phyloP scores from a whole-genome alignment of 805 yeast species.

The Yamadazyma philogaea region DNA sequence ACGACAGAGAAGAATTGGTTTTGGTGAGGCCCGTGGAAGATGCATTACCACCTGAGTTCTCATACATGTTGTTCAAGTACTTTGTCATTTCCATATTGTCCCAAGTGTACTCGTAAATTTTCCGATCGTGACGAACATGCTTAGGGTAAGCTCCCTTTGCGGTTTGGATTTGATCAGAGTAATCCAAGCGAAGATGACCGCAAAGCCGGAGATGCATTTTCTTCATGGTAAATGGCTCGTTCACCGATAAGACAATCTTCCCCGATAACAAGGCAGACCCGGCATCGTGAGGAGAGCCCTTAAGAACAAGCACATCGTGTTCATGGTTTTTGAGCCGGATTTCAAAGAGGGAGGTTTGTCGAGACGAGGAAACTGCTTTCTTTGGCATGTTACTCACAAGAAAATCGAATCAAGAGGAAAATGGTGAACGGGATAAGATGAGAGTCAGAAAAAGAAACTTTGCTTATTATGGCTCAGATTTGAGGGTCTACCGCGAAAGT shows the following conservation, averaged over 20 bases:
- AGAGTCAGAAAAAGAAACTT: background rate
- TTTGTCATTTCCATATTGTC: slow-evolving; percentile 58
- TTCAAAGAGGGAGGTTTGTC: slow-evolving; percentile 37
- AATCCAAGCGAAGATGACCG: slow-evolving; percentile 63
- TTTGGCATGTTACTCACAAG: slow-evolving; percentile 11
- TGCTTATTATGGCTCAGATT: background rate
- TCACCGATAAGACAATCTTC: slow-evolving; percentile 67
- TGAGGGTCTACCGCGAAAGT: background rate
- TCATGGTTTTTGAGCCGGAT: slow-evolving; percentile 64
- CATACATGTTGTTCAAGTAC: slow-evolving; percentile 31
- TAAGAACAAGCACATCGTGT: slow-evolving; percentile 73
- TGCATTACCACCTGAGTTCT: slow-evolving; percentile 13
- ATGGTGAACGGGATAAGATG: background rate
- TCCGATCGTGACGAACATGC: slow-evolving; percentile 54
- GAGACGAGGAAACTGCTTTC: slow-evolving; percentile 14
- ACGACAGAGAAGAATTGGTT: slow-evolving; percentile 43
- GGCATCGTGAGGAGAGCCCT: slow-evolving; percentile 78
- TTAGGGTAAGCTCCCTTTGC: slow-evolving; percentile 44
- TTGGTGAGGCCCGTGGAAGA: slow-evolving; percentile 22
- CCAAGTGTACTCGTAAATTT: slow-evolving; percentile 77
- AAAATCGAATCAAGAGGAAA: background rate
- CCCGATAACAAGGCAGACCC: slow-evolving; percentile 75
- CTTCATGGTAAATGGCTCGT: slow-evolving; percentile 71
- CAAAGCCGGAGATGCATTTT: slow-evolving; percentile 60
- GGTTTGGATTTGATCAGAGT: slow-evolving; percentile 54